Evolutionary conservation across 1,139 yeast genomes (phyloP).

Genomic region (Meyerozyma sp.): DNA sequence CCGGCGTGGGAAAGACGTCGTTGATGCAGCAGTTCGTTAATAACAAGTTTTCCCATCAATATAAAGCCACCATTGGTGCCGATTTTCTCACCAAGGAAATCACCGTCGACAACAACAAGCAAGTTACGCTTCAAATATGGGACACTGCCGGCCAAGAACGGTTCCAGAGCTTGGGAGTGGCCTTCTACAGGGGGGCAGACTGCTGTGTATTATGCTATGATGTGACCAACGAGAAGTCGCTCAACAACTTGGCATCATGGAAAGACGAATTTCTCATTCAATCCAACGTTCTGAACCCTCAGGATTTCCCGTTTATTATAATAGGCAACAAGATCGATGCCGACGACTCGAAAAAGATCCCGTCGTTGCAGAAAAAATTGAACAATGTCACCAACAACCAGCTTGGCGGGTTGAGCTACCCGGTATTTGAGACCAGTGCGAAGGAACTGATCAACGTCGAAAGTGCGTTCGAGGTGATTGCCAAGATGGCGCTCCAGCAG

Average conservation of each 20-base stretch:
- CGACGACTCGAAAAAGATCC: conserved; percentile 83
- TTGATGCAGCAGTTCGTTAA: conserved; percentile 95
- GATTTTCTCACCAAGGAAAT: conserved; percentile 93
- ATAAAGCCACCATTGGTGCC: conserved; percentile 97
- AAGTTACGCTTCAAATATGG: conserved; percentile 88
- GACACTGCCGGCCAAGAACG: conserved; percentile 99
- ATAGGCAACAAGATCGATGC: conserved; percentile 94
- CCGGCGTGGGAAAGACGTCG: conserved; percentile 97
- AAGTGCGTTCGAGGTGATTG: conserved; percentile 92
- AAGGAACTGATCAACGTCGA: conserved; percentile 93
- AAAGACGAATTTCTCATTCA: conserved; percentile 92
- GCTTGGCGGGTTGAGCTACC: conserved; percentile 73
- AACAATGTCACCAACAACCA: conserved; percentile 75
- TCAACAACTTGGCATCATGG: conserved; percentile 88
- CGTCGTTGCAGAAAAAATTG: conserved; percentile 73
- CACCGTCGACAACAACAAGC: conserved; percentile 67
- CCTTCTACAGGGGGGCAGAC: conserved; percentile 96
- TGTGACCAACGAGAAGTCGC: conserved; percentile 88
- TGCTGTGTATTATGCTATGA: conserved; percentile 96
- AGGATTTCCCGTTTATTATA: conserved; percentile 90
- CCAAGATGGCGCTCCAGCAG: conserved; percentile 88
- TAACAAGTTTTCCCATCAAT: conserved; percentile 91
- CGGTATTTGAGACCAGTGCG: conserved; percentile 92
- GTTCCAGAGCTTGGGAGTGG: conserved; percentile 94
- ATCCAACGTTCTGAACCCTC: conserved; percentile 90